Percentiles rank a stretch among this genome's conserved stretches.
These are phyloP conservation scores for Mortierella sp. DNA, from an alignment of 371 early-diverging fungal species.

Conservation along the genomic window DNA sequence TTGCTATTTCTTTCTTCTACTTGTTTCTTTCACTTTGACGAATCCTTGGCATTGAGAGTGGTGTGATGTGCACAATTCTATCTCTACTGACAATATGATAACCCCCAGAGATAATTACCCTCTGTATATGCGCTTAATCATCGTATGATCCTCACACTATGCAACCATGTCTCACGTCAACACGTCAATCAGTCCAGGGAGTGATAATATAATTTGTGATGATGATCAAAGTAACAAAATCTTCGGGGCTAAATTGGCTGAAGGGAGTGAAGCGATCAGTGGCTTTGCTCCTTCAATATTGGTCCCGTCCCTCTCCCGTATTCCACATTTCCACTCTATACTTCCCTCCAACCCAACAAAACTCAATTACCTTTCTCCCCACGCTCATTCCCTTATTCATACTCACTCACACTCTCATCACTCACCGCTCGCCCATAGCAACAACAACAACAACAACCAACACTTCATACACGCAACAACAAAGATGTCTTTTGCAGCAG, in stretches of 20 bases:
- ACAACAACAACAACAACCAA: not conserved
- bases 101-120: not conserved
- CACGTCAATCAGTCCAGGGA: not conserved
- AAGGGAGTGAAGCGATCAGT: no score
- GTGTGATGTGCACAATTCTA: not conserved
- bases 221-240: no score
- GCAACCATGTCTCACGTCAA: not conserved
- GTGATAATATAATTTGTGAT: no score
- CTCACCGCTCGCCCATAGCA: not conserved
- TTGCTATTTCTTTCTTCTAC: not conserved
- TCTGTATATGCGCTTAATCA: not conserved
- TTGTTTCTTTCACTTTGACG: not conserved
- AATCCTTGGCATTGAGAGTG: not conserved
- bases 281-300: no score
- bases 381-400: not conserved
- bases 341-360: not conserved
- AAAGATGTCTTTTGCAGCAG: slow-evolving; percentile 51
- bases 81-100: not conserved
- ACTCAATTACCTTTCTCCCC: not conserved
- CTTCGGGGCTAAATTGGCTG: no score
- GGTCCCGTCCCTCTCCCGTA: not conserved
- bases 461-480: not conserved
- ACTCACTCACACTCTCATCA: not conserved
- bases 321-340: not conserved
- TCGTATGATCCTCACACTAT: not conserved